phyloP scores from a whole-genome alignment of 2,329 filamentous ascomycete species.

The Exserohilum turcica region DNA sequence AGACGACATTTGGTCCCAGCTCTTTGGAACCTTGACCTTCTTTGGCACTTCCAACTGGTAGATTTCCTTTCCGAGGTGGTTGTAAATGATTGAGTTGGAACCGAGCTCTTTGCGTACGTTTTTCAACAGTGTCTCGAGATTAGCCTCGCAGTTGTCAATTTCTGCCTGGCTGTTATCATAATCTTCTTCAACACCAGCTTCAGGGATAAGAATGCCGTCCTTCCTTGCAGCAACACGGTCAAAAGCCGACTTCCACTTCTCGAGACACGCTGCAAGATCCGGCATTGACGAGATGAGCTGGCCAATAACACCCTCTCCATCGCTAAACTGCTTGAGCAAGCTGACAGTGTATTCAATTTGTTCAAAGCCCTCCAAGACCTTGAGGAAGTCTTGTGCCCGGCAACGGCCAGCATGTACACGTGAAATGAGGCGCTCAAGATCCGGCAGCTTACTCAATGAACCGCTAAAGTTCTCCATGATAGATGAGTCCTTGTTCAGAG shows the following conservation, averaged over 20 bases:
- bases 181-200: conserved; percentile 85
- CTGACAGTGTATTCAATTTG: conserved; percentile 95
- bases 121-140: conserved; percentile 73
- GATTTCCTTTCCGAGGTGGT: conserved; percentile 91
- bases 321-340: conserved; percentile 72
- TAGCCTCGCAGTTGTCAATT: conserved; percentile 75
- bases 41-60: conserved; percentile 90
- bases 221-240: conserved; percentile 79
- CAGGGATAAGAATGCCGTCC: conserved; percentile 81
- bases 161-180: conserved; percentile 82
- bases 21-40: conserved; percentile 84
- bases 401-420: conserved; percentile 92
- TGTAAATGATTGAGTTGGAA: conserved; percentile 63
- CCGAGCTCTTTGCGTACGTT: conserved; percentile 74
- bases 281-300: conserved; percentile 86
- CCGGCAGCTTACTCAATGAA: conserved; percentile 88
- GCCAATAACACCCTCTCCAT: conserved; percentile 82
- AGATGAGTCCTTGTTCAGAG: conserved; percentile 80
- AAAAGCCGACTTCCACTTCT: conserved; percentile 91
- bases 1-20: conserved; percentile 95
- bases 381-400: conserved; percentile 88
- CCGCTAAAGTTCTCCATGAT: conserved; percentile 87
- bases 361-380: conserved; percentile 93
- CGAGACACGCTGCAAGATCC: conserved; percentile 72
- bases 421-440: conserved; percentile 91